phyloP scores from a whole-genome alignment of 2,329 filamentous ascomycete species.

The Gnomoniopsis sp. region DNA sequence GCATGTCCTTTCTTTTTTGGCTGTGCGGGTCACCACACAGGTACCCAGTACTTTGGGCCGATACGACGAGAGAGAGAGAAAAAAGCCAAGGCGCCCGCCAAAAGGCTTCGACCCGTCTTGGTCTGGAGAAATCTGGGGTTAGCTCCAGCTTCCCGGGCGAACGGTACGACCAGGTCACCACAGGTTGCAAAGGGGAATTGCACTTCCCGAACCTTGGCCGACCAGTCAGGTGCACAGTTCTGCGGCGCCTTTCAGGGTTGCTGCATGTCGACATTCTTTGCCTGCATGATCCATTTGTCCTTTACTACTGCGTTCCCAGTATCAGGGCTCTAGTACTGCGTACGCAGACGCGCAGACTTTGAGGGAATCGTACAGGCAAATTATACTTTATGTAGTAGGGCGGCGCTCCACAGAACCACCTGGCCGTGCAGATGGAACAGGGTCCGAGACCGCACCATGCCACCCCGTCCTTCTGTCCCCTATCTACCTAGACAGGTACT shows the following conservation, averaged over 20 bases:
- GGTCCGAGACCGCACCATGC: neutral
- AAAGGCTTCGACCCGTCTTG: neutral
- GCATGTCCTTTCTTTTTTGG: too few species aligned
- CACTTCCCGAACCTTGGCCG: neutral
- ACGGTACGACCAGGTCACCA: conserved; percentile 7
- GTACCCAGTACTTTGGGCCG: neutral
- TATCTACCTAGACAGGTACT: neutral
- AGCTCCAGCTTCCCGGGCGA: conserved; percentile 13
- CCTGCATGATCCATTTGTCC: too few species aligned
- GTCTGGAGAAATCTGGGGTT: conserved; percentile 17
- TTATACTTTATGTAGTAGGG: too few species aligned
- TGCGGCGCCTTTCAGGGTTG: too few species aligned
- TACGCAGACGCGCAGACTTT: too few species aligned
- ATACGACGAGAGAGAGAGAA: neutral
- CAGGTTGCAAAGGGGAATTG: neutral
- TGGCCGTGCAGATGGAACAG: neutral
- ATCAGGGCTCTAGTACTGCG: too few species aligned
- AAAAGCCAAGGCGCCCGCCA: neutral
- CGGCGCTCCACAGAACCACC: neutral
- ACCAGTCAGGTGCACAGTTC: neutral
- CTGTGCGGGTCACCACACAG: neutral
- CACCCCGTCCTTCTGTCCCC: too few species aligned
- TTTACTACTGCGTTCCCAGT: too few species aligned
- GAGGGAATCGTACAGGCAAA: too few species aligned
- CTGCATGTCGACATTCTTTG: too few species aligned